Percentiles rank a stretch among this genome's conserved stretches.
Conservation (phyloP, 495 filamentous ascomycete species). For the Tuber melanosporum region DNA sequence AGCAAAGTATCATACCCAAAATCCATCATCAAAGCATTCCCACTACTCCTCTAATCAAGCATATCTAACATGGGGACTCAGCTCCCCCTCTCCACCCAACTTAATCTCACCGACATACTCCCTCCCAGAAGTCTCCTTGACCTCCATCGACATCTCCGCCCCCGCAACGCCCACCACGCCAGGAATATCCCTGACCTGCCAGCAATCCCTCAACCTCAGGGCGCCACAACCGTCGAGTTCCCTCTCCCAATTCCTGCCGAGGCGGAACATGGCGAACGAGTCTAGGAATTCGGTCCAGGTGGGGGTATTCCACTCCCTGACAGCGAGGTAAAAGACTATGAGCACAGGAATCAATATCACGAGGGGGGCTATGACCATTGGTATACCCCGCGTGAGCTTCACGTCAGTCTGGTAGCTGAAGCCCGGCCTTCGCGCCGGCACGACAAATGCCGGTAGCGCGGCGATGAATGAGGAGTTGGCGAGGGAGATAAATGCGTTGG, state of each 20-base stretch:
- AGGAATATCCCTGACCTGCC: slow-evolving; percentile 26
- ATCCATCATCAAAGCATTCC: not conserved
- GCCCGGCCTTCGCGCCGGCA: slow-evolving; percentile 2
- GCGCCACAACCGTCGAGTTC: slow-evolving; percentile 27
- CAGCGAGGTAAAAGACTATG: slow-evolving; percentile 25
- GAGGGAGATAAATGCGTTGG: slow-evolving; percentile 21
- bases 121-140: slow-evolving; percentile 5
- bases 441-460: slow-evolving; percentile 19
- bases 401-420: slow-evolving; percentile 33
- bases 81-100: slow-evolving; percentile 9
- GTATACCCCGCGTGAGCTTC: slow-evolving; percentile 25
- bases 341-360: slow-evolving; percentile 25
- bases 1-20: not conserved
- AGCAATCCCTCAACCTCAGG: slow-evolving; percentile 19
- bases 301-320: slow-evolving; percentile 23
- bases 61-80: slow-evolving; percentile 20
- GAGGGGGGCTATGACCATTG: slow-evolving; percentile 15
- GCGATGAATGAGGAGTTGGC: slow-evolving; percentile 31
- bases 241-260: slow-evolving; percentile 24
- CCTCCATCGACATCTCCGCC: slow-evolving; percentile 9
- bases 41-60: not conserved
- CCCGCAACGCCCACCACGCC: slow-evolving; percentile 26
- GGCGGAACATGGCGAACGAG: slow-evolving; percentile 31
- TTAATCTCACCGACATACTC: slow-evolving; percentile 24
- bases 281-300: slow-evolving; percentile 35